Conservation (phyloP, 139 green algal genomes). For the Micromonas commoda region DNA sequence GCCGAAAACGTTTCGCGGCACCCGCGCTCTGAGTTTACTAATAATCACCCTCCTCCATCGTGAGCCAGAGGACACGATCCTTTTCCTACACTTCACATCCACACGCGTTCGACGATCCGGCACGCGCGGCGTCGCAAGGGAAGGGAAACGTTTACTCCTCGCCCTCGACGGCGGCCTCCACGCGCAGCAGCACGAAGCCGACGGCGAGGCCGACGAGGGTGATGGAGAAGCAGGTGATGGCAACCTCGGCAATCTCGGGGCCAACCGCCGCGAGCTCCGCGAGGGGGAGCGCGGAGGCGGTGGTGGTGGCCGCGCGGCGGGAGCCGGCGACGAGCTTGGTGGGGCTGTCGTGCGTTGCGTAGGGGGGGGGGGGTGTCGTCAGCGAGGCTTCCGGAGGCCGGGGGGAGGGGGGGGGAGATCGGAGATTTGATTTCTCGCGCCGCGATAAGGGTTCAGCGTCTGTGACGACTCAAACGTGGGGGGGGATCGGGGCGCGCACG, state of each 20-base stretch:
- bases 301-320: not conserved
- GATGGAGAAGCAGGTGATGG: slow-evolving; percentile 28
- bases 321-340: not conserved
- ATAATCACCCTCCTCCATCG: too few relatives aligned
- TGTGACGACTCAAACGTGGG: not conserved
- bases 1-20: too few relatives aligned
- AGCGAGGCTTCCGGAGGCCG: not conserved
- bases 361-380: not conserved
- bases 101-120: not conserved
- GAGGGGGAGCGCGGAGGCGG: not conserved
- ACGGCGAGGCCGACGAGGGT: slow-evolving; percentile 33
- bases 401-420: not conserved
- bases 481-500: not conserved
- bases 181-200: slow-evolving; percentile 33
- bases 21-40: too few relatives aligned
- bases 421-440: not conserved
- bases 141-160: slow-evolving; percentile 27
- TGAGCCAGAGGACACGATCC: too few relatives aligned
- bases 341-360: not conserved
- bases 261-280: slow-evolving; percentile 11
- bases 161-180: slow-evolving; percentile 27
- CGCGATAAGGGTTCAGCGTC: not conserved
- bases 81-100: too few relatives aligned
- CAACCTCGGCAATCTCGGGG: slow-evolving; percentile 18
- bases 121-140: too few relatives aligned